Evolutionary conservation across 345 rosid genomes (phyloP), one percentile per base, ranked within the genome.

Genomic region (Eucalyptus camaldulensis): DNA sequence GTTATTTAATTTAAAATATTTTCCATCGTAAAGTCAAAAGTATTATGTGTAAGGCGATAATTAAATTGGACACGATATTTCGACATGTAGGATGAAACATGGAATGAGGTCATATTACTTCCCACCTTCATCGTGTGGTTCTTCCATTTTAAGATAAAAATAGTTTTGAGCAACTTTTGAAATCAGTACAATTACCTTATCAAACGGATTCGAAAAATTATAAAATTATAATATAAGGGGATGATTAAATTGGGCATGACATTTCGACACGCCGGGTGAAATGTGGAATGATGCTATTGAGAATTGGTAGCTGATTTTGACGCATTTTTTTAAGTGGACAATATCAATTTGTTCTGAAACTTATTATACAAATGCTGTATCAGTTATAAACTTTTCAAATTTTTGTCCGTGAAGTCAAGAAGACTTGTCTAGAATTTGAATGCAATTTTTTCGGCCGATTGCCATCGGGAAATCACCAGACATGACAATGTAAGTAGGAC

Each of bases 1-100:
- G 10, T 53, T 53, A 53, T 53, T 53, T 53, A 8, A 53, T 53
- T 53, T 53, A 3, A 53, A 56, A 56, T 13, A 24, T 56, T 56
- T 56, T 56, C 29, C 29, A 56, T 56, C 6, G 0, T 56, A 24
- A 56, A 56, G 27, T 56, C 29, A 22, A 56, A 50, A 56, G 62
- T 9, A 56, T 9, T 56, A 53, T 53, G 24, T 53, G 58, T 8
- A 53, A 56, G 17, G 16, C 0, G 69, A 62, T 60, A 8, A 62
- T 62, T 62, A 62, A 12, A 62, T 1, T 12, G 31, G 69, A 60
- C 16, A 60, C 0, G 69, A 62, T 16, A 12, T 62, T 62, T 62
- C 0, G 2, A 62, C 33, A 62, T 0, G 33, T 7, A 1, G 6
- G 67, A 2, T 0, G 16, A 13, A 60, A 60, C 67, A 6, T 60